A percentile compares a stretch with the other conserved stretches of the same genome.
Evolutionary conservation across 2,329 filamentous ascomycete genomes (phyloP).

Genomic region (Phaeosphaeria sp.): DNA sequence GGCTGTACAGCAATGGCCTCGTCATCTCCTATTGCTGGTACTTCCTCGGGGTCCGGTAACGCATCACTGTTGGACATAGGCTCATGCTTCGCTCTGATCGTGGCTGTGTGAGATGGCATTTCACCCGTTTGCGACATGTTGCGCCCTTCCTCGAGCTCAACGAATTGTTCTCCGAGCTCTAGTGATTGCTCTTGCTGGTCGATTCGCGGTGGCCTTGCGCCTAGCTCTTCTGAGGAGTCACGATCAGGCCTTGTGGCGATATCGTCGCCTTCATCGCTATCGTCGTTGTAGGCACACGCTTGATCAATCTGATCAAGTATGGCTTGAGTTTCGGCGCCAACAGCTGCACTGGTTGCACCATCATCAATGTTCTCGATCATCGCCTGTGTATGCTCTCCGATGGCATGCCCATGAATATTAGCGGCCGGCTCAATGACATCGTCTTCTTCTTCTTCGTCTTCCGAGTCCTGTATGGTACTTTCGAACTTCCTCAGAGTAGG

Average conservation of each 20-base stretch:
- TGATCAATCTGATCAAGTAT: slow-evolving; percentile 34
- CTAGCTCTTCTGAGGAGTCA: slow-evolving; percentile 16
- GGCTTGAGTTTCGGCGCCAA: slow-evolving; percentile 36
- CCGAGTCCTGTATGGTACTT: slow-evolving; percentile 42
- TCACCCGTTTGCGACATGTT: neutral
- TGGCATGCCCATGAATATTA: neutral
- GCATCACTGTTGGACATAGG: neutral
- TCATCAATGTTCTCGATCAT: neutral
- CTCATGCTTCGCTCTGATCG: slow-evolving; percentile 13
- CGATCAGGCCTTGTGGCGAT: neutral
- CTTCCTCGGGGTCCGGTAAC: neutral
- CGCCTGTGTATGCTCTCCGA: slow-evolving; percentile 13
- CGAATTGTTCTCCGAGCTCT: slow-evolving; percentile 24
- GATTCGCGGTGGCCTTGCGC: neutral
- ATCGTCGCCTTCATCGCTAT: slow-evolving; percentile 11
- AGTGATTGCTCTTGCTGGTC: slow-evolving; percentile 15
- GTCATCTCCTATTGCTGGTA: neutral
- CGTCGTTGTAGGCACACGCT: slow-evolving; percentile 25
- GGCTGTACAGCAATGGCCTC: neutral
- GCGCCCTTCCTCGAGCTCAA: neutral
- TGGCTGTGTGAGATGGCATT: slow-evolving; percentile 5
- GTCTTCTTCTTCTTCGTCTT: slow-evolving; percentile 35
- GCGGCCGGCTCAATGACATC: slow-evolving; percentile 29
- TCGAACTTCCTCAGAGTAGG: slow-evolving; percentile 31
- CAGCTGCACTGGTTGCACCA: slow-evolving; percentile 1